These are phyloP conservation scores for Fraxinus quadrangulata DNA, from an alignment of 257 asterid genomes.

Conservation along the genomic window DNA sequence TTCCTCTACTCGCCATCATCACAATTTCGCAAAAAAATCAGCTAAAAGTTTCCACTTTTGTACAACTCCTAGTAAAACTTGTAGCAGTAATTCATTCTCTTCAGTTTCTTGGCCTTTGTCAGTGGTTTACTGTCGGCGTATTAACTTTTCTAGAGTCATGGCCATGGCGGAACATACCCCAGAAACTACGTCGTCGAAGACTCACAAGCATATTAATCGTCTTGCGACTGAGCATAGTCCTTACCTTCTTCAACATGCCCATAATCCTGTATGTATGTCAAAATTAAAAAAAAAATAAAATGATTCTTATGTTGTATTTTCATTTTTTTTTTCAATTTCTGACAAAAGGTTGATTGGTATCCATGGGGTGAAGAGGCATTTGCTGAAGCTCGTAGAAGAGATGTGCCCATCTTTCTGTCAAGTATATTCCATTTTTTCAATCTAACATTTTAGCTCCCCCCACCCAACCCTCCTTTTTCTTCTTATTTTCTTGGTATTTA, in stretches of 20 bases:
- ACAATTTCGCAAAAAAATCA: slow-evolving; percentile 29
- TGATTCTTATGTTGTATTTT: not conserved
- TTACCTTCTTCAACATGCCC: slow-evolving; percentile 94
- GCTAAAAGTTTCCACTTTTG: slow-evolving; percentile 8
- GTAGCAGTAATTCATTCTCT: not conserved
- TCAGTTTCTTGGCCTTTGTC: slow-evolving; percentile 42
- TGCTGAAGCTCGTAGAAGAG: slow-evolving; percentile 84
- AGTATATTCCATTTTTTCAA: slow-evolving; percentile 41
- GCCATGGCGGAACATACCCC: slow-evolving; percentile 68
- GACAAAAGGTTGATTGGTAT: slow-evolving; percentile 83
- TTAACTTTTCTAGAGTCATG: slow-evolving; percentile 35
- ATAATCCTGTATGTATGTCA: slow-evolving; percentile 63
- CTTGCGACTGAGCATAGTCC: slow-evolving; percentile 92
- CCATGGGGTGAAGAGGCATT: slow-evolving; percentile 99
- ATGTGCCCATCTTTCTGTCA: slow-evolving; percentile 85
- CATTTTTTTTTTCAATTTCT: not conserved
- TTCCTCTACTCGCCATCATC: slow-evolving; percentile 33
- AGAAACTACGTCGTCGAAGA: slow-evolving; percentile 41
- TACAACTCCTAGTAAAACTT: not conserved
- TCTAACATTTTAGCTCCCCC: not conserved
- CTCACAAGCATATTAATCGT: slow-evolving; percentile 64
- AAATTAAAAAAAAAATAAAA: not conserved
- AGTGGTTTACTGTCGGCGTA: slow-evolving; percentile 32
- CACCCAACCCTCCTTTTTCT: not conserved
- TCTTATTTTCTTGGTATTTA: not conserved